These are phyloP conservation scores for Pichia norvegensis DNA, from an alignment of 1,139 yeast species.

Conservation along the genomic window DNA sequence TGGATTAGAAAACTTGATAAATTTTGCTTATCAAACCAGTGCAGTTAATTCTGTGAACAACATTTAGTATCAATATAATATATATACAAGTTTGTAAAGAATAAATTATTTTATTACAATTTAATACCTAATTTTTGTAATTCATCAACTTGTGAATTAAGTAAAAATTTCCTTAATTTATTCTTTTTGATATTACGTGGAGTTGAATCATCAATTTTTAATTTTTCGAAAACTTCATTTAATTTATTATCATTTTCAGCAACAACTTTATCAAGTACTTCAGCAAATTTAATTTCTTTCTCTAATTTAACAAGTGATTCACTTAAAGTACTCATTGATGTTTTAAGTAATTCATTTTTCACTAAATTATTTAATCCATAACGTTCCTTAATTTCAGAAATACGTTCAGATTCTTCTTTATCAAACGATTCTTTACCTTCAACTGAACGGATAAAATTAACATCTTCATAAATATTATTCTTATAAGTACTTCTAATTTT, in stretches of 20 bases:
- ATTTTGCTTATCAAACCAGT: constrained; percentile 28
- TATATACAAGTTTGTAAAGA: constrained; percentile 6
- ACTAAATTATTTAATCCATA: constrained; percentile 24
- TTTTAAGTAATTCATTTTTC: constrained; percentile 21
- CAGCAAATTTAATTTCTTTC: constrained; percentile 17
- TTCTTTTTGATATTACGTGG: constrained; percentile 46
- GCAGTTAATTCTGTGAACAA: constrained; percentile 21
- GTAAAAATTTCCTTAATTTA: constrained; percentile 42
- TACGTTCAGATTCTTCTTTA: constrained; percentile 34
- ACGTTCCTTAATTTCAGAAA: constrained; percentile 33
- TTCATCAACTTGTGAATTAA: constrained; percentile 20
- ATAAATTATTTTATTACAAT: neutral
- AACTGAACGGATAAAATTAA: constrained; percentile 39
- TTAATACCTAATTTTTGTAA: constrained; percentile 20
- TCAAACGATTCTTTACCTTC: constrained; percentile 31
- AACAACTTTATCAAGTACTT: constrained; percentile 14
- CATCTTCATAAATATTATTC: constrained; percentile 39
- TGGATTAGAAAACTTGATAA: constrained; percentile 25
- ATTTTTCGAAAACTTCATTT: constrained; percentile 12
- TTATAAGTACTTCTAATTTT: constrained; percentile 36
- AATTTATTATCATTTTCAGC: constrained; percentile 15
- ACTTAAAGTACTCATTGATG: constrained; percentile 19
- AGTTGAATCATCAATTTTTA: constrained; percentile 23
- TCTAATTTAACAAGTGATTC: constrained; percentile 19
- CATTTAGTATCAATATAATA: neutral